Conservation (phyloP, 495 filamentous ascomycete genomes). For the Daldinia caldariorum region DNA sequence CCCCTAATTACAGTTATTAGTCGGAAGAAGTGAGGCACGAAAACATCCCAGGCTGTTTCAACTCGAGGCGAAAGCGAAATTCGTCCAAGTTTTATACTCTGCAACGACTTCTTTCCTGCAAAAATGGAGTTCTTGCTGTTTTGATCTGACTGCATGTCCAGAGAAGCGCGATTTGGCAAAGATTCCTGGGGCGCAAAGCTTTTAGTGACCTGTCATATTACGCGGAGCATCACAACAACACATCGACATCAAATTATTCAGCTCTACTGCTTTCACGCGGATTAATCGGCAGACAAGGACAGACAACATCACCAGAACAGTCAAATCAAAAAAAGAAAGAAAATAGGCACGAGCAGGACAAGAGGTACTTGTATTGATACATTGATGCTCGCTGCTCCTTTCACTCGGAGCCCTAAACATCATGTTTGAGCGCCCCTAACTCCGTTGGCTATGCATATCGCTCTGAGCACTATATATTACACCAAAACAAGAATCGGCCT, state of each 20-base stretch:
- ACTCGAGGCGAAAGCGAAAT: background rate
- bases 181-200: background rate
- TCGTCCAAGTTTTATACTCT: background rate
- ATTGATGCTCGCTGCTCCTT: constrained; percentile 17
- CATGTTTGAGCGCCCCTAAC: constrained; percentile 20
- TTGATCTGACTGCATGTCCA: background rate
- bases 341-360: background rate
- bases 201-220: background rate
- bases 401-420: constrained; percentile 9
- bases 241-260: background rate
- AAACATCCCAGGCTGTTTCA: background rate
- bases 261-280: background rate
- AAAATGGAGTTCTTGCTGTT: background rate
- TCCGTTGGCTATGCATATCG: constrained; percentile 42
- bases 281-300: background rate
- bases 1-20: background rate
- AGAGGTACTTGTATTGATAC: constrained; percentile 10
- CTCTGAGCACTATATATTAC: constrained; percentile 32
- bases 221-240: background rate
- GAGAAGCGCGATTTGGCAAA: background rate
- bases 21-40: background rate
- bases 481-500: constrained; percentile 4
- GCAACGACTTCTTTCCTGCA: background rate
- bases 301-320: background rate
- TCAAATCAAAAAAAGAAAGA: constrained; percentile 2